phyloP scores from a whole-genome alignment of 441 rosid species.

The Melastoma candidum region DNA sequence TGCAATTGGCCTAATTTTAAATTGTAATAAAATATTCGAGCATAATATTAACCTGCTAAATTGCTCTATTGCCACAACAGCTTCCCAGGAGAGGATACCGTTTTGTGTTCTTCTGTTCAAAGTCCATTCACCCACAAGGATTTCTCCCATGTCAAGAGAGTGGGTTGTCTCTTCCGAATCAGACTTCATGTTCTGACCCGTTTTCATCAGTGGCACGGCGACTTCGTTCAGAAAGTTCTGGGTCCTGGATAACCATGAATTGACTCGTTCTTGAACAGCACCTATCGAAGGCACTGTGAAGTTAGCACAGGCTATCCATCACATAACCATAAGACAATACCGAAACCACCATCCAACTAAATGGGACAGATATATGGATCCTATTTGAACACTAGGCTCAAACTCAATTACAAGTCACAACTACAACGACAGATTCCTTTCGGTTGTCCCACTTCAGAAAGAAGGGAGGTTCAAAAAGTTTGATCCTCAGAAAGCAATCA shows the following conservation, averaged over 20 bases:
- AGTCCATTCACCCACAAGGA: slow-evolving; percentile 72
- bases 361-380: background rate
- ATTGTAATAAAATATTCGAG: background rate
- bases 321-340: slow-evolving; percentile 2
- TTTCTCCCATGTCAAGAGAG: slow-evolving; percentile 51
- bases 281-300: slow-evolving; percentile 27
- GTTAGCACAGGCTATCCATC: slow-evolving; percentile 11
- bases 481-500: no score
- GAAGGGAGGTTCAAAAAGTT: no score
- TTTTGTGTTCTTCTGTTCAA: slow-evolving; percentile 42
- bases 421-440: no score
- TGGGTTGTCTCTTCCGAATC: slow-evolving; percentile 31
- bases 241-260: slow-evolving; percentile 73
- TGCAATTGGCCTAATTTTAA: background rate
- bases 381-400: no score
- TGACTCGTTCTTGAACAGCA: slow-evolving; percentile 63
- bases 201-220: slow-evolving; percentile 50
- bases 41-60: slow-evolving; percentile 65
- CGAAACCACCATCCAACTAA: background rate
- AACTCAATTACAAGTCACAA: no score
- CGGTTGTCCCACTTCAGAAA: no score
- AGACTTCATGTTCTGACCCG: slow-evolving; percentile 35
- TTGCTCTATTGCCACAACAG: slow-evolving; percentile 81
- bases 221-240: slow-evolving; percentile 51
- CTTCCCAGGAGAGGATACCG: slow-evolving; percentile 65